Base-by-base conservation (phyloP, 495 filamentous ascomycete genomes). In the Margaritispora aquatica region DNA sequence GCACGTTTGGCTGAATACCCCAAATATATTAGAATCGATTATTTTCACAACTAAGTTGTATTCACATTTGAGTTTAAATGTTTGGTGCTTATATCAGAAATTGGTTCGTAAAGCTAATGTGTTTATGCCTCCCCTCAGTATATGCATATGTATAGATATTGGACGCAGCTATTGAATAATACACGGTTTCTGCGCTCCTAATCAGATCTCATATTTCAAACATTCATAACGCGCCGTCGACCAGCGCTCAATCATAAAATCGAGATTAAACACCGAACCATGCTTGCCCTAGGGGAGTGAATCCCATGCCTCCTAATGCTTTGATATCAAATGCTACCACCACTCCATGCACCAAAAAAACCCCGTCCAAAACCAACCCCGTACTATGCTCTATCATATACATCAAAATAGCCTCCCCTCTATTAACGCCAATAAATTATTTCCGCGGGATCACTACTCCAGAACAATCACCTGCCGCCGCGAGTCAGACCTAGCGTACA, bases 401-500 rank as follows among this genome's bases (percentile, higher is more conserved):
- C 3, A 44, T 44, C 19, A 44, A 44, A 44, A 44, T 5, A 8
- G 17, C 17, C 38, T 8, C 19, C 2, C 11, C 38, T n/a, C 38
- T 17, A 10, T 17, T 44, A 44, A 44, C 11, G 7, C 2, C 38
- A 44, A n/a, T 15, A 44, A 44, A n/a, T 44, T 15, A n/a, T n/a
- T n/a, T n/a, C n/a, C n/a, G n/a, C 29, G 29, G 29, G 15, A 34
- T 7, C 15, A 10, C 19, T 17, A 44, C 4, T 44, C 38, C 2
- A 44, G 38, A 3, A 44, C 38, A 26, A 62, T 51, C 13, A 62
- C 24, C 13, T 59, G 54, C 24, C 56, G 55, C 55, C 54, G 41
- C 22, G 56, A 57, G 17, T 55, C 27, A 31, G 31, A 49, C 20
- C 63, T 19, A 22, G 41, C 44, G 38, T 58, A 57, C 4, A 20